Base-by-base conservation (phyloP, 2,329 filamentous ascomycete genomes). In the Aspergillus amoenus region DNA sequence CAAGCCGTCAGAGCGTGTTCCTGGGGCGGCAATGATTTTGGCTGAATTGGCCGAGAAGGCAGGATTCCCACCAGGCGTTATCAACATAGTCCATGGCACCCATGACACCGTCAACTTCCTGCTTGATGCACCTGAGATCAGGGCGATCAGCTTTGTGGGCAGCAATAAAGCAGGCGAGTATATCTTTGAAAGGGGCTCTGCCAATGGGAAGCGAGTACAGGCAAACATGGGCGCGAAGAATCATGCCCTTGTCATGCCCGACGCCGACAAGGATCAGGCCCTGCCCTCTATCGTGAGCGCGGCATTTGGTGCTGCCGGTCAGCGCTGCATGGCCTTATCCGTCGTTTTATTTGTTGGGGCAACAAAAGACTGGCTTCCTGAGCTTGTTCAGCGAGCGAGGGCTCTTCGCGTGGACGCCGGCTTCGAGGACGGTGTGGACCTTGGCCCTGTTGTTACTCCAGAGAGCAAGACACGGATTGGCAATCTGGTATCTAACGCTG, bases 141-240 rank as follows among this genome's bases (percentile, higher is more conserved):
- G 88, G 78, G 86, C 86, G 46, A 82, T 88, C 64, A 84, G 81
- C 71, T 89, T 88, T 61, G 86, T 89, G 24, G 86, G 86, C 49
- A 83, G 81, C 76, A 88, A 88, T 79, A 82, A 81, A 68, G 86
- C 85, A 8, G 86, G 86, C 54, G 86, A 89, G 68, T 88, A 88
- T 73, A 88, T 89, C 71, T 88, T 82, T 75, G 77, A 79, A 40
- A 83, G 85, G 44, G 85, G 81, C 15, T 85, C 84, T n/a, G 86
- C 85, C 65, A 85, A 88, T 56, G 86, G 86, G 62, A 89, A 88
- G 77, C 84, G 86, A 64, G 84, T 87, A n/a, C 86, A 88, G 73
- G 86, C 86, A 67, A 88, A 88, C 73, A 71, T 88, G 56, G 86
- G 86, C 32, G 86, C 86, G 2, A 89, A 88, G 80, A 89, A 88